A percentile compares a stretch with the other conserved stretches of the same genome.
These are phyloP conservation scores for Carallia pectinifolia DNA, from an alignment of 345 rosid genomes.

Conservation along the genomic window DNA sequence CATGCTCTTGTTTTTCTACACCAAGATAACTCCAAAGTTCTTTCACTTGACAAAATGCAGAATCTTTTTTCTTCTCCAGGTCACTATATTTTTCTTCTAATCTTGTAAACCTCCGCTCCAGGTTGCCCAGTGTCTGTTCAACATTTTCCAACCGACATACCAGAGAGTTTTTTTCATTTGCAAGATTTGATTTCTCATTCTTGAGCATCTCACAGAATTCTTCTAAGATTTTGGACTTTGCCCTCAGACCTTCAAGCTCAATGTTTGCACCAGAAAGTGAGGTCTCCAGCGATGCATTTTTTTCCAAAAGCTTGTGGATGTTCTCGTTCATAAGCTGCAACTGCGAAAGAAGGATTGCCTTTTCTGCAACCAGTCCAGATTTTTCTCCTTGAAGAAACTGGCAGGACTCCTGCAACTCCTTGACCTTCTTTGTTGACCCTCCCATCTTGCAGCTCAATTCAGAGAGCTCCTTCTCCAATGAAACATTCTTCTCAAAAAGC, in stretches of 20 bases:
- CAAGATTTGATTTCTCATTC: conserved; percentile 24
- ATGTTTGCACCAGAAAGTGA: conserved; percentile 26
- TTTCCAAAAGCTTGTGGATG: conserved; percentile 30
- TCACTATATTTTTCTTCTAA: conserved; percentile 36
- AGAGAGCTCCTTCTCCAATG: conserved; percentile 23
- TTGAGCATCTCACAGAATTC: conserved; percentile 29
- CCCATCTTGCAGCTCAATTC: conserved; percentile 23
- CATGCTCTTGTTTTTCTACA: conserved; percentile 59
- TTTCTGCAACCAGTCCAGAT: conserved; percentile 27
- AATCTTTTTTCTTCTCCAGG: conserved; percentile 27
- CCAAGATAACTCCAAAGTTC: conserved; percentile 49
- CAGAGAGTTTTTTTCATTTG: conserved; percentile 23
- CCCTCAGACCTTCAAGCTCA: conserved; percentile 28
- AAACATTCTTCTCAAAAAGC: conserved; percentile 53
- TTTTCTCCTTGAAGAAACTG: conserved; percentile 49
- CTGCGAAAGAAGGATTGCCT: conserved; percentile 73
- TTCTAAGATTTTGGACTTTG: conserved; percentile 29
- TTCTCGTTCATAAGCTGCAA: conserved; percentile 61
- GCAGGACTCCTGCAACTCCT: conserved; percentile 48
- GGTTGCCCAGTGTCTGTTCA: conserved; percentile 46
- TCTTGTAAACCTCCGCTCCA: conserved; percentile 63
- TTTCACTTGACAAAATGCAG: conserved; percentile 21
- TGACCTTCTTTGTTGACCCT: conserved; percentile 24
- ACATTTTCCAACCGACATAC: conserved; percentile 29
- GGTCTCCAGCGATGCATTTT: conserved; percentile 23